Conservation (phyloP, 2,329 filamentous ascomycete genomes). For the Trichophyton equinum region DNA sequence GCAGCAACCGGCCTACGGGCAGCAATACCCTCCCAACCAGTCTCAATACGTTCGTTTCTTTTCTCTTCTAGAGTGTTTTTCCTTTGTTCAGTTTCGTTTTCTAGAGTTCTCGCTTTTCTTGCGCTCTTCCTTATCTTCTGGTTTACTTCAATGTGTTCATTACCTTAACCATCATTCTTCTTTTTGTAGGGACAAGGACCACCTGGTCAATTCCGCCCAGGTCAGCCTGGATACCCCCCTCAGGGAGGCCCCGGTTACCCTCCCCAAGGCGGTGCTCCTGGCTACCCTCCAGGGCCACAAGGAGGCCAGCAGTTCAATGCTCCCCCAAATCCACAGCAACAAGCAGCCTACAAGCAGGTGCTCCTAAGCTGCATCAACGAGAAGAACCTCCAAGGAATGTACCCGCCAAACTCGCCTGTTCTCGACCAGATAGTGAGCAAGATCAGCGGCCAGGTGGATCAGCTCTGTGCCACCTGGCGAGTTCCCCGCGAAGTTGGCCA, state of each 20-base stretch:
- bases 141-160: not conserved
- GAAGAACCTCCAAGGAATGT: conserved; percentile 47
- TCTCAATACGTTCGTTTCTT: conserved; percentile 18
- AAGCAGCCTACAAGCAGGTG: conserved; percentile 44
- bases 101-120: not conserved
- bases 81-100: conserved; percentile 2
- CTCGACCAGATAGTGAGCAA: conserved; percentile 41
- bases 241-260: conserved; percentile 22
- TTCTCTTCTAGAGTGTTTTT: conserved; percentile 4
- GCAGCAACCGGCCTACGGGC: conserved; percentile 24
- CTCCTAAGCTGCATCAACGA: conserved; percentile 46
- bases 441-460: conserved; percentile 40
- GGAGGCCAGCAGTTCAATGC: conserved; percentile 18
- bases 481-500: conserved; percentile 49
- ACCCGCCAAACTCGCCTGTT: conserved; percentile 42
- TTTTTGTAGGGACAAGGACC: conserved; percentile 19
- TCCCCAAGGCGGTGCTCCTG: conserved; percentile 20
- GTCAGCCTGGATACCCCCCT: conserved; percentile 20
- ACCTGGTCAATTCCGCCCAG: conserved; percentile 22
- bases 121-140: conserved; percentile 2
- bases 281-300: conserved; percentile 24
- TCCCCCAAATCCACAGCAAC: conserved; percentile 38
- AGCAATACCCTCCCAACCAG: conserved; percentile 25
- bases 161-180: not conserved
- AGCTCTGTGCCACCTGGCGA: conserved; percentile 45